Conservation (phyloP, 768 basidiomycete species). For the Termitomyces eurrhizus region DNA sequence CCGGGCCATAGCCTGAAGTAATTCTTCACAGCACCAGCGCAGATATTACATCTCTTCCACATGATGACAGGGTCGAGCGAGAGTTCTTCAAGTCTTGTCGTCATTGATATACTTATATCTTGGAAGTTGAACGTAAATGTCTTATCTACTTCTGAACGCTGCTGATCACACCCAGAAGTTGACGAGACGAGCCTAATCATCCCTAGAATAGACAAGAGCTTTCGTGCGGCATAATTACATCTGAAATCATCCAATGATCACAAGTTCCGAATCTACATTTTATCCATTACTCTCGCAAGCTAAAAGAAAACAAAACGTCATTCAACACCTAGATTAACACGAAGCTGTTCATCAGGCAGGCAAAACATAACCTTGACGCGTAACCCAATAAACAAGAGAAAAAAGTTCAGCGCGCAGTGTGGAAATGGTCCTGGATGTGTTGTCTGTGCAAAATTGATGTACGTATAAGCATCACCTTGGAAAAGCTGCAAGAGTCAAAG, state of each 20-base stretch:
- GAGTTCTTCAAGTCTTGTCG: no score
- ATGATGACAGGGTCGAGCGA: no score
- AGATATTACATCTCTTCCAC: no score
- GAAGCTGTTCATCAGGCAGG: neutral
- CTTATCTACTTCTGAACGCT: neutral
- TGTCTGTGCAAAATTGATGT: slow-evolving; percentile 1
- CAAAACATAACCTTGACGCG: neutral
- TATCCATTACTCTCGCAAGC: neutral
- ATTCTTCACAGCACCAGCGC: no score
- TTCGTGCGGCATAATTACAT: neutral
- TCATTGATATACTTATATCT: no score
- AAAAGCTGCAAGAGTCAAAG: slow-evolving; percentile 1
- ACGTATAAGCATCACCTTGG: slow-evolving; percentile 5
- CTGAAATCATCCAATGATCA: neutral
- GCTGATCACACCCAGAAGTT: neutral
- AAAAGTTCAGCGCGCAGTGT: neutral
- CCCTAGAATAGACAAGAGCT: neutral
- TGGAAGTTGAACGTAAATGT: neutral
- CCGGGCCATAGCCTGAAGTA: no score
- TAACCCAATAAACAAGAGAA: slow-evolving; percentile 1
- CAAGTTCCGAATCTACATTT: neutral
- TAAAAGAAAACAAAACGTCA: neutral
- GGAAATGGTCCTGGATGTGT: neutral
- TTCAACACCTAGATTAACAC: neutral
- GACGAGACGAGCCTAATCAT: neutral